Percentiles rank a stretch among this genome's conserved stretches.
These are phyloP conservation scores for Moesziomyces antarcticus DNA, from an alignment of 1,284 basidiomycete genomes.

Conservation along the genomic window DNA sequence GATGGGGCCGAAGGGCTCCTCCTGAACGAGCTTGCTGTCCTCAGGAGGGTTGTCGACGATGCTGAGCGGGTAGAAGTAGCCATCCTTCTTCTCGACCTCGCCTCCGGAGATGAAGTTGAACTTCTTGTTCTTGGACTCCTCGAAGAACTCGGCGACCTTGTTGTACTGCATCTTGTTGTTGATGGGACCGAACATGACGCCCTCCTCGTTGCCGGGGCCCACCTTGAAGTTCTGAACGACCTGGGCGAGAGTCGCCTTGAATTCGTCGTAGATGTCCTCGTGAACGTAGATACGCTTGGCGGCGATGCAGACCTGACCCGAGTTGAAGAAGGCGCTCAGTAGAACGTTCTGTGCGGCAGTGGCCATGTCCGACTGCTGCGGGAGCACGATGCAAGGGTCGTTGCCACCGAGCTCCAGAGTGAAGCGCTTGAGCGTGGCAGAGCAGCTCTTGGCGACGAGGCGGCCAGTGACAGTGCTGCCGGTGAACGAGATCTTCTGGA, in stretches of 20 bases:
- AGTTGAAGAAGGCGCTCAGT: constrained; percentile 37
- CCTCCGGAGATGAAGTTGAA: constrained; percentile 41
- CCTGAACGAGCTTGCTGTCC: constrained; percentile 34
- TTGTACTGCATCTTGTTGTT: constrained; percentile 53
- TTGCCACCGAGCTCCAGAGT: constrained; percentile 56
- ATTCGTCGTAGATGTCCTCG: constrained; percentile 52
- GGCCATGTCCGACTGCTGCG: constrained; percentile 27
- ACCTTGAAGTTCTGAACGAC: constrained; percentile 30
- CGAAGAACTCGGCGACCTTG: constrained; percentile 51
- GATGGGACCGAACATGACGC: constrained; percentile 38
- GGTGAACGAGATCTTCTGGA: constrained; percentile 51
- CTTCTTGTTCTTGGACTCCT: constrained; percentile 34
- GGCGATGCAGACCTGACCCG: constrained; percentile 44
- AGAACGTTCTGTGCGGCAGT: constrained; percentile 19
- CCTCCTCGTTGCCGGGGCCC: constrained; percentile 34
- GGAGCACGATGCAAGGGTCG: constrained; percentile 34
- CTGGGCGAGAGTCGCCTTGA: constrained; percentile 20
- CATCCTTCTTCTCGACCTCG: constrained; percentile 25
- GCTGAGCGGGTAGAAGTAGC: constrained; percentile 44
- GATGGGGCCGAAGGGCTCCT: constrained; percentile 54
- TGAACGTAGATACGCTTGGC: constrained; percentile 51
- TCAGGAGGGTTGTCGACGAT: constrained; percentile 51
- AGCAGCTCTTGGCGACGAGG: constrained; percentile 39
- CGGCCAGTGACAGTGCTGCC: constrained; percentile 42
- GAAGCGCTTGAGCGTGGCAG: constrained; percentile 49